Base-by-base conservation (phyloP, 1,139 yeast species). In the Eremothecium gossypii region DNA sequence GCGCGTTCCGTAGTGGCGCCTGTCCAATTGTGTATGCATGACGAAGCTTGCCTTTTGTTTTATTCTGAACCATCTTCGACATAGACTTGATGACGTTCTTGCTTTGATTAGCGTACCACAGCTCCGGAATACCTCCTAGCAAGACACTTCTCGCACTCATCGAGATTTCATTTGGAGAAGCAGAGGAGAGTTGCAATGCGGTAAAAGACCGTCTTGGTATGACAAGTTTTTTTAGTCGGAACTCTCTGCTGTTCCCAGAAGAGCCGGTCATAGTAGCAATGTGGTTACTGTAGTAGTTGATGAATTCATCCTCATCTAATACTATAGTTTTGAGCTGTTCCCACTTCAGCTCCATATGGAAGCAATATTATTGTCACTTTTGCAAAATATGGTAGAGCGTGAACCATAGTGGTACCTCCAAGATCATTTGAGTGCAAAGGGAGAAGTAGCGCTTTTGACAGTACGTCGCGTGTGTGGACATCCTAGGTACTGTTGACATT, bases 61-160 rank as follows among this genome's bases (percentile, higher is more conserved):
- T 51, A 52, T 54, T 56, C 44, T 44, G 60, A 31, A 55, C 61
- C 55, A 51, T 38, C 27, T 49, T 50, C 6, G 50, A 42, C 38
- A 52, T 38, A 3, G 47, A 41, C 37, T 47, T 48, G 47, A 54
- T 33, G 14, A 59, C 33, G 5, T 45, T 38, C 36, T 40, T 48
- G 37, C 51, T 56, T 40, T 62, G 68, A 43, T 64, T 68, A 23
- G 66, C 57, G 35, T 70, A 58, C 93, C 93, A 84, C 13, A 74
- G 65, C 14, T 65, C 62, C 0, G 95, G 94, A 2, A 81, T 61
- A 0, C 73, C 71, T 0, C 95, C 95, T 2, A 86, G 55, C 17
- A 83, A 64, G 2, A 74, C 56, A 6, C 74, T 69, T 38, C 70
- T 65, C 0, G 85, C 69, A 8, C 69, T 66, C 20, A 67, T 64